Base-by-base conservation (phyloP, 208 protist genomes). In the Wallacemonas sp. region DNA sequence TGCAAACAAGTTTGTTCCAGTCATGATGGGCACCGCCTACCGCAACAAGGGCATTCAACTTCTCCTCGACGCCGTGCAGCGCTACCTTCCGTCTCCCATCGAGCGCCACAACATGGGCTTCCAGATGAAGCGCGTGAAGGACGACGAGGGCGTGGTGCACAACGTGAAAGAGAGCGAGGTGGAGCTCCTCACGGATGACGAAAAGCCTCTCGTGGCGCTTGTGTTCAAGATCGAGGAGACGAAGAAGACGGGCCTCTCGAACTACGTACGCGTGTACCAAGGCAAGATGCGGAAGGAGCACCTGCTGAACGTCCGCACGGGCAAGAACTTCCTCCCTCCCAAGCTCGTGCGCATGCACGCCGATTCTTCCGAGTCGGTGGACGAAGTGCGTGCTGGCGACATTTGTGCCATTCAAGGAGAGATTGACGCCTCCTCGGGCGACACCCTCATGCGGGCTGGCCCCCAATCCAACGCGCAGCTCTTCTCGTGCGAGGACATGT, bases 151-250 rank as follows among this genome's bases (percentile, higher is more conserved):
- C 42, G 83, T 88, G 65, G 73, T 82, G n/a, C 61, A 69, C 24
- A 77, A 68, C 52, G 76, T 92, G 24, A 94, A 95, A 68, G 87
- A 86, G 37, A 78, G 89, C 45, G 74, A 80, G 22, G 77, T 98
- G 29, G 70, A 78, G 52, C 72, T 98, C 41, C n/a, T 74, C 21
- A 85, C 77, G 19, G 94, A 98, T 60, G 72, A 89, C 71, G 88
- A 95, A 66, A 92, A 97, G 71, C 94, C 97, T 34, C 87, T 99
- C 24, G 88, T 99, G 15, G 97, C 89, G 41, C 83, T 99, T 22
- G 89, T 98, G n/a, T 99, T 99, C 83, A 99, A 99, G 75, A 83
- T 99, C 5, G 98, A 99, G 81, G 97, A 98, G 80, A 94, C 89
- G 13, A 93, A 93, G 45, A 91, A 91, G 74, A 97, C 96, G 45